Conservation (phyloP, 805 yeast genomes). For the Cyberlindnera misumaiensis region DNA sequence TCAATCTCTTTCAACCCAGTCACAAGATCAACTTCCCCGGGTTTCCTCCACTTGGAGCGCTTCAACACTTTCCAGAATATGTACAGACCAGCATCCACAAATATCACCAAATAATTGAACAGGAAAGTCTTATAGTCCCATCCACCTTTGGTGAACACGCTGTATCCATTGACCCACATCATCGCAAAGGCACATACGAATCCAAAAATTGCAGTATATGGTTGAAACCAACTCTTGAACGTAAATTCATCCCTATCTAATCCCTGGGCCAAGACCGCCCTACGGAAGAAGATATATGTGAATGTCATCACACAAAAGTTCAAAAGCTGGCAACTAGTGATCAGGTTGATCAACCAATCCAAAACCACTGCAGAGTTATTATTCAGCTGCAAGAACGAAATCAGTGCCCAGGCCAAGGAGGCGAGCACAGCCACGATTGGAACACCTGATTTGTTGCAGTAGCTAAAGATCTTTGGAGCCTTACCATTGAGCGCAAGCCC, state of each 20-base stretch:
- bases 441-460: constrained; percentile 60
- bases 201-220: constrained; percentile 48
- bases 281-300: constrained; percentile 56
- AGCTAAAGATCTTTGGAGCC: constrained; percentile 62
- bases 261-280: constrained; percentile 50
- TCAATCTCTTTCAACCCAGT: constrained; percentile 53
- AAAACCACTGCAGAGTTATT: constrained; percentile 55
- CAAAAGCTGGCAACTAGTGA: constrained; percentile 62
- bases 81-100: constrained; percentile 43
- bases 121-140: constrained; percentile 61
- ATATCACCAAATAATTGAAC: constrained; percentile 67
- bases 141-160: constrained; percentile 57
- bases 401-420: constrained; percentile 51
- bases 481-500: constrained; percentile 66
- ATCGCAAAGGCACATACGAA: constrained; percentile 38
- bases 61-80: constrained; percentile 46
- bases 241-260: constrained; percentile 38
- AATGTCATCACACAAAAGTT: constrained; percentile 52
- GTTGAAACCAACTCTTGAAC: constrained; percentile 53
- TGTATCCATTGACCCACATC: constrained; percentile 62
- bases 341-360: constrained; percentile 65
- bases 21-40: constrained; percentile 45
- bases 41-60: constrained; percentile 38
- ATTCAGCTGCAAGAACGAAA: constrained; percentile 60
- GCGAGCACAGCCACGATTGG: constrained; percentile 54